Conservation (phyloP, 108 stramenopile species). For the Pseudonitzschia pungens region DNA sequence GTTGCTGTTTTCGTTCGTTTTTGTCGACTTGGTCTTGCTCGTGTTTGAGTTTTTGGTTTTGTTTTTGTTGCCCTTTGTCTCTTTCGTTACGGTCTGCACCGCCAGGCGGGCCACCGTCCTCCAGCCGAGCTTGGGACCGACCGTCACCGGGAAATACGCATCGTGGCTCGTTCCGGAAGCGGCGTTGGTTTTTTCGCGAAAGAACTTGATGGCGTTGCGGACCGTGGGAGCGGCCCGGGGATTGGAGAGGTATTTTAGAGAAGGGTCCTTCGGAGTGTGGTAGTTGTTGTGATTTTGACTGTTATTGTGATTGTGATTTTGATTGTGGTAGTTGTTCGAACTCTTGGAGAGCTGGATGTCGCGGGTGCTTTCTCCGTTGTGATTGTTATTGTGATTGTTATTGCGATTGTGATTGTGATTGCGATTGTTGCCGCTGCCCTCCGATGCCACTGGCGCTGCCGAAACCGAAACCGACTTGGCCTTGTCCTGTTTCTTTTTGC, state of each 20-base stretch:
- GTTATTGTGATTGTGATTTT: too few relatives aligned
- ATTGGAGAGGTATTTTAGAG: constrained; percentile 53
- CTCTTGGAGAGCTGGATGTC: neutral
- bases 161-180: constrained; percentile 3
- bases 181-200: constrained; percentile 31
- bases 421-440: neutral
- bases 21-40: too few relatives aligned
- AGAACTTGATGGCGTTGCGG: constrained; percentile 53
- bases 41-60: too few relatives aligned
- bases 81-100: too few relatives aligned
- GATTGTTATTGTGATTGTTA: neutral
- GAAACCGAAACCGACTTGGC: too few relatives aligned
- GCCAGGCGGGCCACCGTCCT: constrained; percentile 91
- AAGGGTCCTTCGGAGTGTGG: constrained; percentile 78
- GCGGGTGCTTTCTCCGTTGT: neutral
- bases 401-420: too few relatives aligned
- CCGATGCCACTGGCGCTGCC: neutral
- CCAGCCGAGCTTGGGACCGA: constrained; percentile 80
- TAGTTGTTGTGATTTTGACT: too few relatives aligned
- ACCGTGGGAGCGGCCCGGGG: constrained; percentile 66
- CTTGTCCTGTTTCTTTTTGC: constrained; percentile 47
- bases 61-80: too few relatives aligned
- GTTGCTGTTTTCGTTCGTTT: too few relatives aligned
- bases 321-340: constrained; percentile 10
- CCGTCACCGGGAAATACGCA: constrained; percentile 39